A percentile compares a stretch with the other conserved stretches of the same genome.
phyloP scores from a whole-genome alignment of 140 eudicot genomes.

The Bidens hawaiensis region DNA sequence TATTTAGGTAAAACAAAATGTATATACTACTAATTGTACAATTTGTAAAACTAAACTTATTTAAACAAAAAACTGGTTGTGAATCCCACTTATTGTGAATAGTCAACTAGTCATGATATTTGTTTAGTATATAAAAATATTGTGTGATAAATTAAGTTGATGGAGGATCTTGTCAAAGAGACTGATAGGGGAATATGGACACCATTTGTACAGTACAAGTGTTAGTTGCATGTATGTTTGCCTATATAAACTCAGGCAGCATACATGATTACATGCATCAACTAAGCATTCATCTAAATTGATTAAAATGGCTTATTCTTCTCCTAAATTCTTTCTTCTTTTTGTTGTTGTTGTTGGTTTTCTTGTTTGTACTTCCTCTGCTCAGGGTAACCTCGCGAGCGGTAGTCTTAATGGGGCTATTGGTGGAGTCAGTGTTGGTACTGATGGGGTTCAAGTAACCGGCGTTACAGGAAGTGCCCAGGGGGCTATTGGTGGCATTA shows the following conservation, averaged over 20 bases:
- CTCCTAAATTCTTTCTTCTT: constrained; percentile 22
- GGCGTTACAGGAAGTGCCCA: too few species aligned
- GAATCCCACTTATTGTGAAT: too few species aligned
- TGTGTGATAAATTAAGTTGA: too few species aligned
- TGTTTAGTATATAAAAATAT: too few species aligned
- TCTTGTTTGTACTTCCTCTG: constrained; percentile 28
- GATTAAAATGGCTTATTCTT: constrained; percentile 24
- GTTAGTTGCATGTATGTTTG: constrained; percentile 10
- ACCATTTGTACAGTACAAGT: constrained; percentile 26
- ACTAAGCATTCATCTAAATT: not conserved
- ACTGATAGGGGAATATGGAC: constrained; percentile 23
- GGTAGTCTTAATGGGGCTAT: constrained; percentile 24
- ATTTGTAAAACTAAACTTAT: too few species aligned
- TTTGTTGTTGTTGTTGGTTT: constrained; percentile 25
- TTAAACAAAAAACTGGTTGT: too few species aligned
- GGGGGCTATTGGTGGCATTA: constrained; percentile 27
- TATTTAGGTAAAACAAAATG: too few species aligned
- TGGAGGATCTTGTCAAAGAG: constrained; percentile 37
- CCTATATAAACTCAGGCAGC: constrained; percentile 20
- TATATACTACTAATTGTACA: too few species aligned
- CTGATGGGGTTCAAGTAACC: too few species aligned
- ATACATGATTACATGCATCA: too few species aligned
- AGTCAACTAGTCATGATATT: too few species aligned
- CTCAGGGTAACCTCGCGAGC: too few species aligned
- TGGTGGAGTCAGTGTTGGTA: constrained; percentile 23